Conservation (phyloP, 352 stramenopile genomes). For the Phytopythium mirpurense region DNA sequence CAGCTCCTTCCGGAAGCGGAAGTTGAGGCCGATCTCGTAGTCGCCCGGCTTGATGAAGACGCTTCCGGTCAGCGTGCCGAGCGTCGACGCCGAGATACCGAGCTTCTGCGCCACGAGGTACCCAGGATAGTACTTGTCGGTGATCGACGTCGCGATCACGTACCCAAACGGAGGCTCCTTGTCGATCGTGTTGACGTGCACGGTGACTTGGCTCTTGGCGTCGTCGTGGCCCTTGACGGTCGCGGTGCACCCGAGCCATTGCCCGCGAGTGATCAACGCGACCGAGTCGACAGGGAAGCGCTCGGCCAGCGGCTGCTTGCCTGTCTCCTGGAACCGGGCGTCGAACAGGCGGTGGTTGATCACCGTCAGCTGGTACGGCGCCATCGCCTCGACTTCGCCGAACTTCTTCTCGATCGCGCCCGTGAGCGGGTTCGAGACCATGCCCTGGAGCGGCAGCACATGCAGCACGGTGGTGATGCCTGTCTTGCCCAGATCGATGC, state of each 20-base stretch:
- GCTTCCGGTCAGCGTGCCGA: slow-evolving; percentile 93
- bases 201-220: slow-evolving; percentile 81
- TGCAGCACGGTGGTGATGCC: slow-evolving; percentile 65
- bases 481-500: slow-evolving; percentile 89
- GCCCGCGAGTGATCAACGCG: slow-evolving; percentile 86
- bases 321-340: slow-evolving; percentile 90
- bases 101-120: slow-evolving; percentile 87
- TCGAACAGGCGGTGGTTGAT: slow-evolving; percentile 91
- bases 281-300: slow-evolving; percentile 86
- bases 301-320: slow-evolving; percentile 75
- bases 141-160: slow-evolving; percentile 89
- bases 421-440: slow-evolving; percentile 93
- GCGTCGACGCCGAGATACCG: slow-evolving; percentile 86
- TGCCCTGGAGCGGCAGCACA: slow-evolving; percentile 88
- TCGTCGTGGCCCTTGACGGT: slow-evolving; percentile 53
- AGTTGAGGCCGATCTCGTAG: slow-evolving; percentile 87
- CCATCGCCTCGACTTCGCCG: slow-evolving; percentile 90
- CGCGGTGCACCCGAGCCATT: slow-evolving; percentile 90
- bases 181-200: slow-evolving; percentile 91
- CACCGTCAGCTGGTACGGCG: slow-evolving; percentile 96
- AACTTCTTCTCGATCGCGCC: slow-evolving; percentile 96
- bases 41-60: slow-evolving; percentile 91
- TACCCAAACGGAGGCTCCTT: slow-evolving; percentile 95
- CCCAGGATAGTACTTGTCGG: slow-evolving; percentile 82
- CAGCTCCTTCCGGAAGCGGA: slow-evolving; percentile 80